A percentile compares a stretch with the other conserved stretches of the same genome.
Evolutionary conservation across 805 yeast genomes (phyloP).

Genomic region (Lachancea meyersii): DNA sequence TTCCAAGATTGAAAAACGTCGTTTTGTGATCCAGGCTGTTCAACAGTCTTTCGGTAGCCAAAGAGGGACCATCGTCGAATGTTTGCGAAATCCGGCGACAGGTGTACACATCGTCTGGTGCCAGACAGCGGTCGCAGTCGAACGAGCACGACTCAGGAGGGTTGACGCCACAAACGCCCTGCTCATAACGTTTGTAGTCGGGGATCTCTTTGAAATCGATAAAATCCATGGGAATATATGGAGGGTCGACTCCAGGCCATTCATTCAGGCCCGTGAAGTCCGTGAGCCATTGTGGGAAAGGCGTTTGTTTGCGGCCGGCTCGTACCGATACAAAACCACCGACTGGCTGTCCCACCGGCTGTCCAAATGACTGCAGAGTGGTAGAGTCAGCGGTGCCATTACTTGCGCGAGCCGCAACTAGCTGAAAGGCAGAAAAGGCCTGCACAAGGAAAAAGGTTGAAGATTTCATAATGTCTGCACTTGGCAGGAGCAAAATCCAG

Average conservation of each 20-base stretch:
- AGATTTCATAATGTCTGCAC: conserved; percentile 1
- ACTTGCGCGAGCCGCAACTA: neutral
- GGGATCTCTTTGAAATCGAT: conserved; percentile 55
- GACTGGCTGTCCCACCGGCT: conserved; percentile 7
- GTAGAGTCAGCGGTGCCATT: neutral
- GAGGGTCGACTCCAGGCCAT: conserved; percentile 89
- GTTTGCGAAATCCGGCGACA: conserved; percentile 77
- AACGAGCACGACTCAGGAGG: conserved; percentile 62
- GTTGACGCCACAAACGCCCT: conserved; percentile 53
- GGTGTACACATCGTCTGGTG: conserved; percentile 66
- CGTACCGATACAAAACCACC: conserved; percentile 9
- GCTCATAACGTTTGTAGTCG: conserved; percentile 40
- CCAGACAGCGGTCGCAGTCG: conserved; percentile 77
- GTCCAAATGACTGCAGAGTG: conserved; percentile 4
- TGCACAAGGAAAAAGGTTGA: neutral
- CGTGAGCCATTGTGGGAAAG: conserved; percentile 75
- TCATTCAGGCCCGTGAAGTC: conserved; percentile 63
- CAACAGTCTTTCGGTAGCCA: conserved; percentile 57
- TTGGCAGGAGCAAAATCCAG: neutral
- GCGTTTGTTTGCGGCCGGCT: conserved; percentile 28
- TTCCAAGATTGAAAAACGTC: conserved; percentile 83
- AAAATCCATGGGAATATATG: conserved; percentile 75
- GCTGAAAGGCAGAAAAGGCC: neutral
- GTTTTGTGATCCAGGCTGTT: conserved; percentile 47
- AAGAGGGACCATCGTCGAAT: conserved; percentile 93